Base-by-base conservation (phyloP, 2,329 filamentous ascomycete genomes). In the Beauveria caledonica region DNA sequence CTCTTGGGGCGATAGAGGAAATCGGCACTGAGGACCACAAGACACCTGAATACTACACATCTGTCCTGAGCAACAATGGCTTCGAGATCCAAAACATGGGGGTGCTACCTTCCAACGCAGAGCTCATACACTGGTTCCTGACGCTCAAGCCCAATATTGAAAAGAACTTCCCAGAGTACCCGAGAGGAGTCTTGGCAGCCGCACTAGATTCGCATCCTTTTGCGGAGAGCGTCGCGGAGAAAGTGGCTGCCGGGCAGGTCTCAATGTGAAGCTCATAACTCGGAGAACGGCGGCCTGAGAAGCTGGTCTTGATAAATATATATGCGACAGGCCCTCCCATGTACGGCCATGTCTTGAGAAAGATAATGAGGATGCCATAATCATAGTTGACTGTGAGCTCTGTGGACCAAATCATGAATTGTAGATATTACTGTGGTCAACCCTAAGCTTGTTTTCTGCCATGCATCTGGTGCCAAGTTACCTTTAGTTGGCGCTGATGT, bases 91-190 rank as follows among this genome's bases (percentile, higher is more conserved):
- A 52, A n/a, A 53, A 61, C 36, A 49, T 61, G 53, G 33, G 60
- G 15, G 45, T 52, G 45, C 23, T 61, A 17, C 60, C 60, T 13
- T 61, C 60, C 13, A 58, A 61, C 25, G 53, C 46, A 6, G 60
- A 61, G n/a, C 27, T 50, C 19, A 57, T 58, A 13, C 52, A 61
- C 45, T 61, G 60, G 60, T 61, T 61, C 25, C n/a, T 7, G 11
- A 42, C 21, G 53, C 29, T 61, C 17, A 19, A 54, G 50, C 53
- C 51, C 21, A 61, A 61, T 23, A 61, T 61, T 27, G 29, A 51
- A 21, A n/a, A 23, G 4, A 58, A 61, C 39, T 55, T 60, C n/a
- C 39, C 58, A 13, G 50, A 45, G 25, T 61, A 29, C 53, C 21
- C 44, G 1, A 25, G 11, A 3, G 44, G 44, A 5, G 44, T 46